These are phyloP conservation scores for Candida silvatica DNA, from an alignment of 805 yeast species.

Conservation along the genomic window DNA sequence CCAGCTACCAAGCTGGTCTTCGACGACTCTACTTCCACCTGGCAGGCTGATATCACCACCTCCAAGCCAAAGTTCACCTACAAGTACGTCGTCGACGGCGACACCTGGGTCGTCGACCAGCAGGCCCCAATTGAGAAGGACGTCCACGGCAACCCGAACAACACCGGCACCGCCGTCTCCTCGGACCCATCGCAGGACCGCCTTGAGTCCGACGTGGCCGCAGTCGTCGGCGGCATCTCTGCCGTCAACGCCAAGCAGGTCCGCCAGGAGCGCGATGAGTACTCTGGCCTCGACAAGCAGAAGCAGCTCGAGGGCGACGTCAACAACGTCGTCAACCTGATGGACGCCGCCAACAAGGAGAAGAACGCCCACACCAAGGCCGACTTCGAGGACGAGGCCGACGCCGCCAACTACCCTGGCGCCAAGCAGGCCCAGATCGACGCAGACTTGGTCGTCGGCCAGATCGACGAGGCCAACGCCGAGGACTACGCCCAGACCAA, in stretches of 20 bases:
- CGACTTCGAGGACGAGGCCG: neutral
- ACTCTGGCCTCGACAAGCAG: neutral
- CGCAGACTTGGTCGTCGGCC: conserved; percentile 1
- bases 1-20: conserved; percentile 4
- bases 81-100: conserved; percentile 21
- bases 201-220: neutral
- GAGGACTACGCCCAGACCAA: neutral
- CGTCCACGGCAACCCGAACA: conserved; percentile 19
- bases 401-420: neutral
- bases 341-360: neutral
- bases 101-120: conserved; percentile 20
- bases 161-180: conserved; percentile 9
- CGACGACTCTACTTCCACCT: conserved; percentile 4
- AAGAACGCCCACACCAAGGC: neutral
- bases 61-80: conserved; percentile 9
- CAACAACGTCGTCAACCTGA: neutral
- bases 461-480: neutral
- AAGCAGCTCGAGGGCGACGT: conserved; percentile 1
- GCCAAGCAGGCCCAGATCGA: neutral
- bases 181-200: neutral
- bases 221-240: neutral
- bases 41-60: conserved; percentile 3
- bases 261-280: neutral
- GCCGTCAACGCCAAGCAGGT: neutral
- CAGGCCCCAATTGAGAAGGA: conserved; percentile 15